phyloP scores from a whole-genome alignment of 2,329 filamentous ascomycete genomes.

The Shiraia sp. region DNA sequence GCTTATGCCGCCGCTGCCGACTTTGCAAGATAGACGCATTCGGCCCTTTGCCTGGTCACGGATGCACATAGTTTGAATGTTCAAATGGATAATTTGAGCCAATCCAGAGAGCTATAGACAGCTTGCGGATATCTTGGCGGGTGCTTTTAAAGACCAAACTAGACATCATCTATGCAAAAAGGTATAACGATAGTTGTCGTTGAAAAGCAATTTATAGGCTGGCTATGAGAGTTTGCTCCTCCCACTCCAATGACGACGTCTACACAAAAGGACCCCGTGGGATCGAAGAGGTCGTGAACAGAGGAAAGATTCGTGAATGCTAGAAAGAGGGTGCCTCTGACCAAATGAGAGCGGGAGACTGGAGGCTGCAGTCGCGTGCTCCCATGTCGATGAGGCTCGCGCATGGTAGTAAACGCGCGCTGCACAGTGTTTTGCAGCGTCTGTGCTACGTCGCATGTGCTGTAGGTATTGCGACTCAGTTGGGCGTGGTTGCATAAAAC shows the following conservation, averaged over 20 bases:
- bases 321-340: constrained; percentile 1
- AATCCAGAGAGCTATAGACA: too few species aligned
- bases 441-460: constrained; percentile 3
- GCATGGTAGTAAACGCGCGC: background rate
- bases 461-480: constrained; percentile 7
- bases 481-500: constrained; percentile 64
- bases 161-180: too few species aligned
- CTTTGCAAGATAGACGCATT: too few species aligned
- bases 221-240: constrained; percentile 8
- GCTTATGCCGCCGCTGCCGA: too few species aligned
- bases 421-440: background rate
- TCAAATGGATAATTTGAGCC: too few species aligned
- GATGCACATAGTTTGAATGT: too few species aligned
- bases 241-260: constrained; percentile 14
- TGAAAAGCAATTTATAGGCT: constrained; percentile 1
- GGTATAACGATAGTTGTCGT: too few species aligned
- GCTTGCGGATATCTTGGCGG: too few species aligned
- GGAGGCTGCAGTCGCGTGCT: constrained; percentile 3
- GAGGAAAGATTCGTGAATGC: constrained; percentile 8
- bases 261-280: constrained; percentile 7
- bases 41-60: too few species aligned
- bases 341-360: background rate
- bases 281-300: constrained; percentile 1
- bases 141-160: too few species aligned
- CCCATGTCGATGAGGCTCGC: constrained; percentile 2